Conservation (phyloP, 257 asterid genomes). For the Jasminum sambac region DNA sequence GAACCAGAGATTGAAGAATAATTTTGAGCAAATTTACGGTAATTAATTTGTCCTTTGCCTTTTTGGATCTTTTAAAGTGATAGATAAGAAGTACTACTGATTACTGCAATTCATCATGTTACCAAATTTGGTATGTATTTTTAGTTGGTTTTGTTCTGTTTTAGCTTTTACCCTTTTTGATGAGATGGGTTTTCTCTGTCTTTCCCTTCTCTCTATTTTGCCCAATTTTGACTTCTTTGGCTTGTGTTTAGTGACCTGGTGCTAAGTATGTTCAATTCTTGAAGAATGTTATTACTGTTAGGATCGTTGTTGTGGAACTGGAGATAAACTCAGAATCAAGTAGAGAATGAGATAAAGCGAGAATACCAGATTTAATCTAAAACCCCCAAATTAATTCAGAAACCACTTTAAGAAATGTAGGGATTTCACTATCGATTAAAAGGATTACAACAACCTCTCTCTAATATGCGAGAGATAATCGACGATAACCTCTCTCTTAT, state of each 20-base stretch:
- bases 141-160: background rate
- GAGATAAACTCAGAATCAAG: no score
- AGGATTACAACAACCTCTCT: no score
- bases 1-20: constrained; percentile 23
- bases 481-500: no score
- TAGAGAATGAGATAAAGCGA: no score
- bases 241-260: constrained; percentile 12
- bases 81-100: background rate
- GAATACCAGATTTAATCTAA: no score
- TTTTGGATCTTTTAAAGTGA: background rate
- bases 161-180: background rate
- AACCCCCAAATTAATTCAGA: no score
- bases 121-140: background rate
- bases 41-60: constrained; percentile 1
- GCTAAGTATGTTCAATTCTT: background rate
- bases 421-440: no score
- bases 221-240: background rate
- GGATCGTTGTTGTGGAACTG: no score
- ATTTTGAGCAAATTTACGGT: background rate
- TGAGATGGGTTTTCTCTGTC: background rate
- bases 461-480: no score
- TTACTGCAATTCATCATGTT: background rate
- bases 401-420: no score
- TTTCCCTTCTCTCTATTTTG: background rate
- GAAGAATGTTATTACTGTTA: no score